Percentiles rank a stretch among this genome's conserved stretches.
phyloP scores from a whole-genome alignment of 1,139 yeast species.

The Torulaspora pretoriensis region DNA sequence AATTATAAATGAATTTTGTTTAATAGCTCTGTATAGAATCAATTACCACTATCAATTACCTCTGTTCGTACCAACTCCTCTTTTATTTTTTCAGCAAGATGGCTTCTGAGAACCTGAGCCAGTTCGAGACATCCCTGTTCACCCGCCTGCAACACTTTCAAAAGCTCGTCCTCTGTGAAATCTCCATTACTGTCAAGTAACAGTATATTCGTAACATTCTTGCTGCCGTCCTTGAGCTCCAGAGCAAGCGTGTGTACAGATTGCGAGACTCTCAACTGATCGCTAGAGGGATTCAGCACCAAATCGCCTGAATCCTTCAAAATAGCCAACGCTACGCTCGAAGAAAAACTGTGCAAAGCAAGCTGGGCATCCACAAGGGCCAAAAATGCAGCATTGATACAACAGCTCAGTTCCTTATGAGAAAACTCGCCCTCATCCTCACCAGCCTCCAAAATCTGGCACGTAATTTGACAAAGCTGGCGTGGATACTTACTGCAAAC shows the following conservation, averaged over 20 bases:
- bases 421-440: conserved; percentile 40
- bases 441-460: conserved; percentile 71
- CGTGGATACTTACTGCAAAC: conserved; percentile 73
- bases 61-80: conserved; percentile 14
- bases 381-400: conserved; percentile 65
- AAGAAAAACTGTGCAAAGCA: conserved; percentile 58
- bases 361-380: conserved; percentile 80
- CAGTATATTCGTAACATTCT: conserved; percentile 51
- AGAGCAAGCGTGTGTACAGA: conserved; percentile 70
- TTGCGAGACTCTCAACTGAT: conserved; percentile 42
- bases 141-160: conserved; percentile 46
- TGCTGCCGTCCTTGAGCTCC: conserved; percentile 45
- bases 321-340: conserved; percentile 49
- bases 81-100: conserved; percentile 45
- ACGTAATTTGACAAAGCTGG: conserved; percentile 76
- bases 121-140: conserved; percentile 44
- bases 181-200: conserved; percentile 69
- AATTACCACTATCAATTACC: conserved; percentile 1
- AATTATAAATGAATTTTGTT: conserved; percentile 40
- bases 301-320: conserved; percentile 38
- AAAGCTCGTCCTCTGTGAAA: conserved; percentile 55
- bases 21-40: conserved; percentile 1
- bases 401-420: conserved; percentile 59
- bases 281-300: conserved; percentile 43
- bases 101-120: conserved; percentile 46